A percentile compares a stretch with the other conserved stretches of the same genome.
These are phyloP conservation scores for Leccinum broughii DNA, from an alignment of 768 basidiomycete species.

Conservation along the genomic window DNA sequence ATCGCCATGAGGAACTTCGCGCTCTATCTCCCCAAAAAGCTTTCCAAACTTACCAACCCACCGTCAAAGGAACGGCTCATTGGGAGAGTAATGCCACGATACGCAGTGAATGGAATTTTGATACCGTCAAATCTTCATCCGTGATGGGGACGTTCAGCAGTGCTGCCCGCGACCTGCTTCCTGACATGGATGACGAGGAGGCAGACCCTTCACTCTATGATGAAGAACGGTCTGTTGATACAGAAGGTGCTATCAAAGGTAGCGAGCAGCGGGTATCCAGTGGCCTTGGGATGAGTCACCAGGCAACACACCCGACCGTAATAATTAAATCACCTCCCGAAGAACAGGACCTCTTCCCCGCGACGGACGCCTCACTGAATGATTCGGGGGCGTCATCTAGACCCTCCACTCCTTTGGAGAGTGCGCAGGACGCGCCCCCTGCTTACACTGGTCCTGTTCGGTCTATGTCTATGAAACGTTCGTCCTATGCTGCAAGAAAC, in stretches of 20 bases:
- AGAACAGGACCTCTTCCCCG: conserved; percentile 46
- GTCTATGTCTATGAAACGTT: conserved; percentile 56
- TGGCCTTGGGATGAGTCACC: conserved; percentile 50
- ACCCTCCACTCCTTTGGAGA: conserved; percentile 37
- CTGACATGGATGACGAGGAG: conserved; percentile 57
- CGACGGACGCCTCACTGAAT: conserved; percentile 36
- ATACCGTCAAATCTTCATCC: conserved; percentile 71
- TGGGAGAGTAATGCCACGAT: conserved; percentile 79
- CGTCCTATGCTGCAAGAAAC: conserved; percentile 78
- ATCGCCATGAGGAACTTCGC: conserved; percentile 73
- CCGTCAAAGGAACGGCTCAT: conserved; percentile 54
- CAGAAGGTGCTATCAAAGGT: conserved; percentile 62
- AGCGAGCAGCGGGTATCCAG: conserved; percentile 47
- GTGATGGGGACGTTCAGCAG: conserved; percentile 79
- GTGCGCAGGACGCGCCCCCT: conserved; percentile 60
- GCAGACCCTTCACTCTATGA: conserved; percentile 41
- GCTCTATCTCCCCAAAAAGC: conserved; percentile 59
- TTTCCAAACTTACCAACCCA: conserved; percentile 53
- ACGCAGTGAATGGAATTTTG: conserved; percentile 95
- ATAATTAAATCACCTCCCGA: conserved; percentile 51
- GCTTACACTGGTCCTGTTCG: conserved; percentile 73
- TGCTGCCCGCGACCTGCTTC: conserved; percentile 68
- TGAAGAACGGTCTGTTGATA: conserved; percentile 57
- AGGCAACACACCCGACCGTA: conserved; percentile 70
- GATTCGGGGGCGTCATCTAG: conserved; percentile 42